These are phyloP conservation scores for Chlamydomonas sp. DNA, from an alignment of 139 green algal genomes.

Conservation along the genomic window DNA sequence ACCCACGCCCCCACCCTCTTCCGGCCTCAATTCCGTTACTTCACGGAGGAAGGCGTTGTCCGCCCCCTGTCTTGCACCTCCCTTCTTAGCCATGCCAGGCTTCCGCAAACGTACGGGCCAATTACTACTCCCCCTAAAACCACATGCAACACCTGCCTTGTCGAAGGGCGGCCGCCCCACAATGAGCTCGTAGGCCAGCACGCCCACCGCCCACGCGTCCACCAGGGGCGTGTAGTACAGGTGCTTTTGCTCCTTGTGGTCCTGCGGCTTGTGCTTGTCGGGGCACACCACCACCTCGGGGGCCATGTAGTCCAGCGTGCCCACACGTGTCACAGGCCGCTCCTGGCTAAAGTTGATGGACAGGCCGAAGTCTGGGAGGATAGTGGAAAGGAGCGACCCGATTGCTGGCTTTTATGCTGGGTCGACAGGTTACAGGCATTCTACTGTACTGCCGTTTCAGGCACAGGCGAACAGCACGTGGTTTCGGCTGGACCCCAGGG, in stretches of 20 bases:
- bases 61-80: too few relatives aligned
- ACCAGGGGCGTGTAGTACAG: slow-evolving; percentile 61
- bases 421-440: neutral
- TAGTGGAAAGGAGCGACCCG: too few relatives aligned
- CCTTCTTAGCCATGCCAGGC: too few relatives aligned
- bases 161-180: slow-evolving; percentile 69
- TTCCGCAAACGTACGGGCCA: too few relatives aligned
- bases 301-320: slow-evolving; percentile 64
- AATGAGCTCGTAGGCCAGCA: slow-evolving; percentile 74
- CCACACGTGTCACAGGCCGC: slow-evolving; percentile 68
- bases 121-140: neutral
- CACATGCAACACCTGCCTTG: slow-evolving; percentile 30
- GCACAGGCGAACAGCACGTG: neutral
- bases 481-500: too few relatives aligned
- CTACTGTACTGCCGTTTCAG: neutral
- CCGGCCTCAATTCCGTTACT: too few relatives aligned
- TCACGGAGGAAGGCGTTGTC: too few relatives aligned
- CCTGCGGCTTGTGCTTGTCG: slow-evolving; percentile 43
- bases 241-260: slow-evolving; percentile 47
- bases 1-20: too few relatives aligned
- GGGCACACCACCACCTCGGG: slow-evolving; percentile 48
- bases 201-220: slow-evolving; percentile 72
- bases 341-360: slow-evolving; percentile 70
- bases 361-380: slow-evolving; percentile 69
- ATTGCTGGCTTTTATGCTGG: neutral